These are phyloP conservation scores for Solanum boliviense DNA, from an alignment of 257 asterid genomes.

Conservation along the genomic window DNA sequence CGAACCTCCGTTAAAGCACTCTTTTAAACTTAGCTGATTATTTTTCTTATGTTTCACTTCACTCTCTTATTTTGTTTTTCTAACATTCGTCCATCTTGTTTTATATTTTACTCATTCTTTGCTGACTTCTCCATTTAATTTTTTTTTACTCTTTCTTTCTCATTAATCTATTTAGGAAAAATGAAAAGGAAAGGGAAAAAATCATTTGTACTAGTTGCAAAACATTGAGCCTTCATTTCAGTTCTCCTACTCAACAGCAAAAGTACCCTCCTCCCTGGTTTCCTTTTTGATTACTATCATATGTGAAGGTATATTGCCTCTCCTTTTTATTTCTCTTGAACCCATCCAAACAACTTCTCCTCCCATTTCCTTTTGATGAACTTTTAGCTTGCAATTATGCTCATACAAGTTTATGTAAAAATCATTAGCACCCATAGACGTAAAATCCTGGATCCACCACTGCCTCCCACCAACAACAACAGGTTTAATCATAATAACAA, in stretches of 20 bases:
- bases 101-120: neutral
- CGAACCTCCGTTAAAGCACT: neutral
- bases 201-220: neutral
- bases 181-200: neutral
- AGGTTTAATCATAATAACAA: neutral
- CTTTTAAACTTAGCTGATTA: neutral
- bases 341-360: neutral
- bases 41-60: neutral
- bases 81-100: neutral
- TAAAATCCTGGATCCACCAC: neutral
- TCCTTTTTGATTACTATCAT: neutral
- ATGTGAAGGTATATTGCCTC: neutral
- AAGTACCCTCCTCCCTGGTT: neutral
- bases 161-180: neutral
- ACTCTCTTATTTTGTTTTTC: neutral
- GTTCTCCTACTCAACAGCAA: neutral
- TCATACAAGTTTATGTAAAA: neutral
- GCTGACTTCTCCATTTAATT: neutral
- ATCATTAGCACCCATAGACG: neutral
- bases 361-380: neutral
- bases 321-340: neutral
- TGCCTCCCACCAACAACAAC: neutral
- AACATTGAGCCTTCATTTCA: neutral
- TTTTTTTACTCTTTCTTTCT: neutral
- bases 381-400: neutral